Base-by-base conservation (phyloP, 2,329 filamentous ascomycete genomes). In the Lachnellula arida region DNA sequence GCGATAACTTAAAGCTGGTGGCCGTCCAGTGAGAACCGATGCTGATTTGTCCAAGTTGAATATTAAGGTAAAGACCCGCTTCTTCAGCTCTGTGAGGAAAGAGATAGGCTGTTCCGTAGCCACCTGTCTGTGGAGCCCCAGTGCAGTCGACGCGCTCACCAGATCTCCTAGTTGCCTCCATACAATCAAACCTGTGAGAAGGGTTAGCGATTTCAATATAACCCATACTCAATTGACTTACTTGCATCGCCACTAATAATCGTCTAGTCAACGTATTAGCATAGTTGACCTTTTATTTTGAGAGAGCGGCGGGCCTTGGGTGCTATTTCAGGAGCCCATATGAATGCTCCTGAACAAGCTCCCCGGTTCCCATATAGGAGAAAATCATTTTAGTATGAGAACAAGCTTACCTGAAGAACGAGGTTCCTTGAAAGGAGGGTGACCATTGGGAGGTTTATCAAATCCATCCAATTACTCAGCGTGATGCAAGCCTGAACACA, bases 1-100 rank as follows among this genome's bases (percentile, higher is more conserved):
- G 1, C 79, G 75, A 32, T 79, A 74, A 11, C 75, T 74, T 5
- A 82, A 65, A 2, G 77, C 66, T 0, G 81, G 82, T 0, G 82
- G 82, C 0, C 81, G 71, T 0, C 82, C 82, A 0, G 76, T 75
- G 46, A 83, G 82, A 0, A 78, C 73, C 0, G 78, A 75, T 0
- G 73, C 69, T 8, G 74, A 74, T 44, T 82, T 82, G 62, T 85
- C 81, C 8, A 75, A 62, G 35, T 66, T 70, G 54, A 75, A 78
- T 19, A 76, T 58, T 2, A 69, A 62, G 0, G 67, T 67, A 5
- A 74, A 72, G 2, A 76, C 49, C 2, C 71, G 60, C 17, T 70
- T 65, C 28, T 67, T 68, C n/a, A 65, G 62, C 47, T 78, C 74
- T 0, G 71, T 70, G 2, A 70, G 62, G 1, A 74, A 63, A 0